A percentile compares a stretch with the other conserved stretches of the same genome.
Evolutionary conservation across 176 grass and related monocot genomes (phyloP).

Genomic region (Raddia guianensis): DNA sequence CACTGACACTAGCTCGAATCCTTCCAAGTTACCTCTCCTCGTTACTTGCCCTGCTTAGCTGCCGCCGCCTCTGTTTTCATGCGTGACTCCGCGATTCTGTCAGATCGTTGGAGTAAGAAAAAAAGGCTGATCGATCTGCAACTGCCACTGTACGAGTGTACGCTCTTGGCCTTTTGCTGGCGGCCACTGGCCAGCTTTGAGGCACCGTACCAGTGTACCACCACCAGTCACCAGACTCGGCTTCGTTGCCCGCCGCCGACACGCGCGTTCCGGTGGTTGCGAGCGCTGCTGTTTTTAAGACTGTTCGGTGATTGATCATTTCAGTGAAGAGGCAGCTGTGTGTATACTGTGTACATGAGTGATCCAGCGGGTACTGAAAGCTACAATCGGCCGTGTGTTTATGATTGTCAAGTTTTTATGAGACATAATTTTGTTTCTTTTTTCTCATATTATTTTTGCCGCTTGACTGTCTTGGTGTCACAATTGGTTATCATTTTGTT

Average conservation of each 20-base stretch:
- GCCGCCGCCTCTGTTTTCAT: neutral
- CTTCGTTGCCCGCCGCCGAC: slow-evolving; percentile 26
- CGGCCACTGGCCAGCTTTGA: slow-evolving; percentile 32
- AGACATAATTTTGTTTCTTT: too few relatives aligned
- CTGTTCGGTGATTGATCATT: neutral
- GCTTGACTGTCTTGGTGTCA: too few relatives aligned
- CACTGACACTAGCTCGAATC: too few relatives aligned
- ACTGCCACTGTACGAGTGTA: neutral
- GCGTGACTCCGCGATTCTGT: neutral
- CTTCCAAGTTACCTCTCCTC: neutral
- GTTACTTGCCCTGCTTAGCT: neutral
- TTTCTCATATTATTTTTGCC: too few relatives aligned
- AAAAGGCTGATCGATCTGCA: neutral
- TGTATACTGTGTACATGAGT: too few relatives aligned
- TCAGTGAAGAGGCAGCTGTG: neutral
- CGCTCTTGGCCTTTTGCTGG: slow-evolving; percentile 28
- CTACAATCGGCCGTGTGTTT: too few relatives aligned
- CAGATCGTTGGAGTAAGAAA: slow-evolving; percentile 8
- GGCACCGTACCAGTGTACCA: neutral
- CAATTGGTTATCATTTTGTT: too few relatives aligned
- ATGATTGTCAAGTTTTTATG: too few relatives aligned
- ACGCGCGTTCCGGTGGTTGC: neutral
- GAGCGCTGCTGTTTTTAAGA: neutral
- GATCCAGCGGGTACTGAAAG: too few relatives aligned
- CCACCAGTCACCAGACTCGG: neutral